A percentile compares a stretch with the other conserved stretches of the same genome.
phyloP scores from a whole-genome alignment of 23 red algal species.

The Gracilaria vermiculophylla region DNA sequence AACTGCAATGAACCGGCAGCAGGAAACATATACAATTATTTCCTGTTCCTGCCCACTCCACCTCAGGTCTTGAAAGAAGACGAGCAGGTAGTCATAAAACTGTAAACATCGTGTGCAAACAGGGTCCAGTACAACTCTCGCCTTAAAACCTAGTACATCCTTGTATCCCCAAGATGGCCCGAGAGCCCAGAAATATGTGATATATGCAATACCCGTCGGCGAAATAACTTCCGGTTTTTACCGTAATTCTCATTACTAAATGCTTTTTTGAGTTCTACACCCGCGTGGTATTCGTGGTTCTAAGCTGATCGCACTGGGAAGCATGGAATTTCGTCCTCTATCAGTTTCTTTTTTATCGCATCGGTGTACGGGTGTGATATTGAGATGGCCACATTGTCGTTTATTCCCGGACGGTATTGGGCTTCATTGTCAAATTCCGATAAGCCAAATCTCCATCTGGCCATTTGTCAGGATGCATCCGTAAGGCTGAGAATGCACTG shows the following conservation, averaged over 20 bases:
- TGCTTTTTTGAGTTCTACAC: too few species aligned
- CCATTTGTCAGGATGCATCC: background rate
- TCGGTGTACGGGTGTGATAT: background rate
- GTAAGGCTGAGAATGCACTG: constrained; percentile 21
- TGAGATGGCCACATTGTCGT: constrained; percentile 6
- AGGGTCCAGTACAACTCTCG: constrained; percentile 27
- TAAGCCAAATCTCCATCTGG: background rate
- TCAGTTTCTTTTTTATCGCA: background rate
- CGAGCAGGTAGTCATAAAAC: background rate
- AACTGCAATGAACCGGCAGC: background rate
- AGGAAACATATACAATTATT: constrained; percentile 16
- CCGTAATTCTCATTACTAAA: too few species aligned
- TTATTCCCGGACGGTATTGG: background rate
- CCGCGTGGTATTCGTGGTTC: too few species aligned
- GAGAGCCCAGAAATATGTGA: background rate
- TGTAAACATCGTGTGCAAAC: background rate
- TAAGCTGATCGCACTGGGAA: too few species aligned
- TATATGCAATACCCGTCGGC: background rate
- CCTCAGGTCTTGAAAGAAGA: background rate
- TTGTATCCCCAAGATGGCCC: background rate
- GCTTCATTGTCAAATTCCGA: constrained; percentile 15
- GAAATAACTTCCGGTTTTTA: background rate
- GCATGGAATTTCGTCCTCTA: background rate
- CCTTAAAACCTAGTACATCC: constrained; percentile 2
- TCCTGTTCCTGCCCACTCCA: background rate